phyloP scores from a whole-genome alignment of 1,139 yeast species.

The Suzukiozyma palmioleophila region DNA sequence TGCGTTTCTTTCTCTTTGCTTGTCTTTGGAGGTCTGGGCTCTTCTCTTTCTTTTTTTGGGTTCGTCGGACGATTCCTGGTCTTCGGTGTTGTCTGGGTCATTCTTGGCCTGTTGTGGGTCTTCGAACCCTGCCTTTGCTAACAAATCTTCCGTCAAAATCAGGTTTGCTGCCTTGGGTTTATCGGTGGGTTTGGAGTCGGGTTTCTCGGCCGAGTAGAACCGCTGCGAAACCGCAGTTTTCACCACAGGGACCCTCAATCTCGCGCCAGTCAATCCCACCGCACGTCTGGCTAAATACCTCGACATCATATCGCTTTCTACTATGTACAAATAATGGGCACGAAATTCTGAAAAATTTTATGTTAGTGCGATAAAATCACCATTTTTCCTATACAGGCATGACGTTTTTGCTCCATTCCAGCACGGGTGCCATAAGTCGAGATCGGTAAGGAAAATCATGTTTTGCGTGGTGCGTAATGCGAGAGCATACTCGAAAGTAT shows the following conservation, averaged over 20 bases:
- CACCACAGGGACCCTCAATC: background rate
- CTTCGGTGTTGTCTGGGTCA: conserved; percentile 11
- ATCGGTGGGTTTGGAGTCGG: conserved; percentile 7
- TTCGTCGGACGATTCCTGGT: conserved; percentile 8
- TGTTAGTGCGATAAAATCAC: too few relatives aligned
- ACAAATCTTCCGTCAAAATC: conserved; percentile 74
- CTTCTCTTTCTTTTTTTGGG: conserved; percentile 46
- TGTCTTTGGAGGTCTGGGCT: conserved; percentile 57
- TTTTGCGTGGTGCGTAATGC: background rate
- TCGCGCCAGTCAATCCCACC: background rate
- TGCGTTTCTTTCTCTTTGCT: conserved; percentile 58
- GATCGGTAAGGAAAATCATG: background rate
- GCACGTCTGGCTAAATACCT: conserved; percentile 1
- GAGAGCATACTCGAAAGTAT: background rate
- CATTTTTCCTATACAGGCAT: too few relatives aligned
- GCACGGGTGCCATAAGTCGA: too few relatives aligned
- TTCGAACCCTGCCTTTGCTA: conserved; percentile 81
- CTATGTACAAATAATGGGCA: conserved; percentile 3
- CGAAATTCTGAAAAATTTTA: conserved; percentile 2
- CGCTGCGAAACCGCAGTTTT: background rate
- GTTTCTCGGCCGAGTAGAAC: conserved; percentile 18
- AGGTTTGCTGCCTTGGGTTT: conserved; percentile 23
- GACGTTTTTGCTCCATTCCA: too few relatives aligned
- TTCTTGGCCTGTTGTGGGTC: conserved; percentile 20
- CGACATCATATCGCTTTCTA: background rate